Evolutionary conservation across 768 basidiomycete species (phyloP).

Genomic region (Rubroboletus pulcherrimus): DNA sequence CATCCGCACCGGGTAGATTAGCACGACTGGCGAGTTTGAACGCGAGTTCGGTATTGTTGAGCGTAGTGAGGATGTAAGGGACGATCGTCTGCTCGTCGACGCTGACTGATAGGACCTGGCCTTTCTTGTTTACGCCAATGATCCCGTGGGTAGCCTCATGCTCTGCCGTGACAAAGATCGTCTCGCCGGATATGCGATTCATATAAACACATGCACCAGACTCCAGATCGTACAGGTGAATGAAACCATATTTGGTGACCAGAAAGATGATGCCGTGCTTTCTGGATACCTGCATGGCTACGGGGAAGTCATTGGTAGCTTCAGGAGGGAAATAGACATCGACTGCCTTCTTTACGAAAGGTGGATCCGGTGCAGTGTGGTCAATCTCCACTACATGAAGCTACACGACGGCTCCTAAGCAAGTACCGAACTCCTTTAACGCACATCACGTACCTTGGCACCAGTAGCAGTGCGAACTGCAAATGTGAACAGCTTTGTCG

Average conservation of each 20-base stretch:
- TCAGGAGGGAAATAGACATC: conserved; percentile 99
- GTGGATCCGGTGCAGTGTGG: conserved; percentile 87
- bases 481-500: conserved; percentile 92
- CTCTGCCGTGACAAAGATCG: conserved; percentile 97
- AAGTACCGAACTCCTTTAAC: background rate
- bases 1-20: conserved; percentile 95
- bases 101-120: conserved; percentile 94
- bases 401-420: conserved; percentile 39
- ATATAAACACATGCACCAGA: conserved; percentile 97
- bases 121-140: conserved; percentile 99
- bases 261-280: conserved; percentile 96
- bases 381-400: conserved; percentile 99
- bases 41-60: conserved; percentile 97
- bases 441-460: conserved; percentile 70
- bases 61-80: conserved; percentile 87
- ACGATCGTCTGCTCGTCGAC: conserved; percentile 96
- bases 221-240: conserved; percentile 98
- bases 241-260: conserved; percentile 98
- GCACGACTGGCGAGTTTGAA: conserved; percentile 97
- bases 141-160: conserved; percentile 94
- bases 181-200: conserved; percentile 99
- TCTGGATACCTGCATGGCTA: conserved; percentile 98
- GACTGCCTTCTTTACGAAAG: conserved; percentile 95
- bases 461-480: conserved; percentile 95
- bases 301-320: conserved; percentile 97